Conservation (phyloP, 208 protist species). For the Herpetomonas samuelpessoai region DNA sequence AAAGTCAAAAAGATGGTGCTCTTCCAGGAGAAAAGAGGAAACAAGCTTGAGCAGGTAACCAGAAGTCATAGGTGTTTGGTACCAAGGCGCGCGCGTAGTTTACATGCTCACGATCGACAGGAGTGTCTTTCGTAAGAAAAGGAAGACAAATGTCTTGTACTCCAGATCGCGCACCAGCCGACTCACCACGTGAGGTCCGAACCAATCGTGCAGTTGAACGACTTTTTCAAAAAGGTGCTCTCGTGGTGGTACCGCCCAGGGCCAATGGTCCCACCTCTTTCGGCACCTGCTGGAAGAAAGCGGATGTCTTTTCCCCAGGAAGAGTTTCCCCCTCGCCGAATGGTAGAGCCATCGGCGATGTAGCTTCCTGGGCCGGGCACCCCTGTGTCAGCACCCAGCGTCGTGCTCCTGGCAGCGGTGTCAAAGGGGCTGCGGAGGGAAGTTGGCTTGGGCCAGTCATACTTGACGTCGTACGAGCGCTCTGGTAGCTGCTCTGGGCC, state of each 20-base stretch:
- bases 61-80: too few species aligned
- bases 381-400: background rate
- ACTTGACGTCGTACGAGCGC: slow-evolving; percentile 57
- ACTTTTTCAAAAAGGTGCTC: slow-evolving; percentile 78
- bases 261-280: slow-evolving; percentile 24
- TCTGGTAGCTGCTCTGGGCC: slow-evolving; percentile 16
- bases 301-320: slow-evolving; percentile 68
- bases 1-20: slow-evolving; percentile 7
- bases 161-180: too few species aligned
- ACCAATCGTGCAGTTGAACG: slow-evolving; percentile 78
- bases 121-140: slow-evolving; percentile 6
- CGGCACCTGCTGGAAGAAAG: slow-evolving; percentile 22
- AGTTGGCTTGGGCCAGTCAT: slow-evolving; percentile 68
- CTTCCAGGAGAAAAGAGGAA: too few species aligned
- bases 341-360: slow-evolving; percentile 11
- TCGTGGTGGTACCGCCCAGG: slow-evolving; percentile 63
- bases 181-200: slow-evolving; percentile 44
- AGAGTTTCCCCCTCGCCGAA: slow-evolving; percentile 18
- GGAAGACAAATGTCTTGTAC: background rate
- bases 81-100: too few species aligned
- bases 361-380: slow-evolving; percentile 59
- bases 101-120: slow-evolving; percentile 2
- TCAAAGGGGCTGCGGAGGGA: slow-evolving; percentile 10
- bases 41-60: too few species aligned
- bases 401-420: background rate